Base-by-base conservation (phyloP, 306 rosid genomes). In the Luffa aegyptiaca region DNA sequence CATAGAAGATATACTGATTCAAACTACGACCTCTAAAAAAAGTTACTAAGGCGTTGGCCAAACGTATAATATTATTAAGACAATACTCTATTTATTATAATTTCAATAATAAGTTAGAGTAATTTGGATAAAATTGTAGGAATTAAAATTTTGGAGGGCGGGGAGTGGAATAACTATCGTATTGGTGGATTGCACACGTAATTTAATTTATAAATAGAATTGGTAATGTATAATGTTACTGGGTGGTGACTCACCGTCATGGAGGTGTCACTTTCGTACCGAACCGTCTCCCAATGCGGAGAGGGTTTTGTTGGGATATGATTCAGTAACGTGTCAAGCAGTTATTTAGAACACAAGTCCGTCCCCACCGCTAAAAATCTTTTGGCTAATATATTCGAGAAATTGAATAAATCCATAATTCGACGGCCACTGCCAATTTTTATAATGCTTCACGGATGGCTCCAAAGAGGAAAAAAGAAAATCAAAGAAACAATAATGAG, bases 281-380 rank as follows among this genome's bases (percentile, higher is more conserved):
- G 58, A 70, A 70, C 77, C 77, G 41, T 71, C 18, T 45, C 45
- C 76, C 76, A 45, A 70, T 70, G 37, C 5, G 76, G 18, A 20
- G 58, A 45, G 21, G 57, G 39, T 3, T 46, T 71, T 71, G 76
- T 71, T 45, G 55, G 41, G 57, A 21, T 46, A 71, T 26, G 10
- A 12, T 71, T 71, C 18, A 46, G 57, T 26, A 46, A 71, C 77
- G 57, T 71, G 77, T 45, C 21, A 13, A 2, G 20, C 6, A 20
- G 57, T 71, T 71, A 46, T 71, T 45, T 46, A n/a, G 3, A 42
- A 69, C 36, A 44, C 53, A 42, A 69, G 10, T 71, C 3, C 11
- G 76, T 71, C 76, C 76, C 76, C 76, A 71, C 76, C 76, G 76
- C 56, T 71, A 21, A 21, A 71, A 13, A 20, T 10, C 6, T 42